Evolutionary conservation across 306 rosid genomes (phyloP), one percentile per base, ranked within the genome.

Genomic region (Prunus fruticosa): DNA sequence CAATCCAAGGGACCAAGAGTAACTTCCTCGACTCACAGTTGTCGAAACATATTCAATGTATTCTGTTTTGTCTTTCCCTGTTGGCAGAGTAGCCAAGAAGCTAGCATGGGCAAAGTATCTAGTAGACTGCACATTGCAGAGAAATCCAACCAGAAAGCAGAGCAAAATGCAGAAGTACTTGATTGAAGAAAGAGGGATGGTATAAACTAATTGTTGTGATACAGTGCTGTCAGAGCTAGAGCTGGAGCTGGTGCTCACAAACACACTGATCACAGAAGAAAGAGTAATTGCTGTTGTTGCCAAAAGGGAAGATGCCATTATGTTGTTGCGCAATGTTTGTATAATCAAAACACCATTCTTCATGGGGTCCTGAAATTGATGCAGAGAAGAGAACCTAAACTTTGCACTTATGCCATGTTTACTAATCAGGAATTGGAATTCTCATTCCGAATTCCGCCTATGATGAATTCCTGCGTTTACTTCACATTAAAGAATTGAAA

Each of bases 41-140:
- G 46, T 69, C 14, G 30, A 69, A 81, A 49, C 82, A 34, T 60
- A 85, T 54, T 86, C 90, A 45, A 86, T 84, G 11, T 82, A 84
- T 3, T 83, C 84, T 6, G 80, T 67, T 28, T 82, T 80, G 80
- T 76, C 91, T 80, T 80, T 78, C 75, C 81, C 76, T 4, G 93
- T 66, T 64, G 97, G 97, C 61, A 89, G 88, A 23, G 93, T 93
- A 85, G 80, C 88, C 80, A 91, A 74, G 83, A 93, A 93, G 76
- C 96, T 91, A 16, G 90, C 93, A 86, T 90, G 94, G 64, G 93
- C 87, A 77, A 86, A 93, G 76, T 86, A 88, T 82, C 97, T 88
- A 51, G 90, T 91, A 41, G 92, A 88, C 83, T 91, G 97, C 76
- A 91, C 88, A 81, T 93, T 86, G 87, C 96, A 91, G 69, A 93